A percentile compares a stretch with the other conserved stretches of the same genome.
phyloP scores from a whole-genome alignment of 306 rosid genomes.

The Cajanus cajan region DNA sequence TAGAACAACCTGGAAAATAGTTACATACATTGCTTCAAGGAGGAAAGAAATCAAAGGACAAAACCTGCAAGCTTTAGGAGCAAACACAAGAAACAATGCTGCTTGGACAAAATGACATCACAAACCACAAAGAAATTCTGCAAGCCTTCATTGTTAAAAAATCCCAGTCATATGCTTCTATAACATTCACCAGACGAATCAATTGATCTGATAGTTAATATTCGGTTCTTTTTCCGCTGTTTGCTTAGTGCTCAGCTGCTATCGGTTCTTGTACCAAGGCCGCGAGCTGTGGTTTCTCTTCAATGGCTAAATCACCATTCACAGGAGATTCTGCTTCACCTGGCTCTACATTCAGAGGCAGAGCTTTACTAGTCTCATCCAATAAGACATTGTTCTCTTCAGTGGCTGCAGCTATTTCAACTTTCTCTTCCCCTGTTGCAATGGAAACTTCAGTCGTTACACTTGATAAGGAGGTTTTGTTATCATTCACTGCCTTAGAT shows the following conservation, averaged over 20 bases:
- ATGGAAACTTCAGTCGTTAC: slow-evolving; percentile 44
- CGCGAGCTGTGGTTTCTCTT: slow-evolving; percentile 49
- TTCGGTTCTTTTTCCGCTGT: slow-evolving; percentile 36
- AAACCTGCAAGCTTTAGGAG: slow-evolving; percentile 58
- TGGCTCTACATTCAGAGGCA: slow-evolving; percentile 34
- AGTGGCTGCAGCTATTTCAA: slow-evolving; percentile 27
- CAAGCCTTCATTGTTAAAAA: slow-evolving; percentile 55
- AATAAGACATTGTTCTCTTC: slow-evolving; percentile 35
- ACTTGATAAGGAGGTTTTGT: slow-evolving; percentile 42
- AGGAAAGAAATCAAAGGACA: slow-evolving; percentile 46
- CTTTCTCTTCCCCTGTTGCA: slow-evolving; percentile 43
- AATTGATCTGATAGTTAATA: slow-evolving; percentile 28
- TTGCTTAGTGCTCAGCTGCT: slow-evolving; percentile 44
- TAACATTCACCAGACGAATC: slow-evolving; percentile 51
- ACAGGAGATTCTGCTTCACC: slow-evolving; percentile 38
- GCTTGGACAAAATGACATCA: slow-evolving; percentile 62
- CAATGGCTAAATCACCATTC: slow-evolving; percentile 40
- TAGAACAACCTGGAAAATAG: slow-evolving; percentile 50
- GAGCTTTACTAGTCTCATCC: slow-evolving; percentile 31
- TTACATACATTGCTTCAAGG: slow-evolving; percentile 69
- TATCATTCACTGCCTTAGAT: slow-evolving; percentile 47
- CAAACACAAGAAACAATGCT: slow-evolving; percentile 56
- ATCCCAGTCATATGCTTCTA: slow-evolving; percentile 49
- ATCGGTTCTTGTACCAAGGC: slow-evolving; percentile 46
- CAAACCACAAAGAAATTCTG: slow-evolving; percentile 60